These are phyloP conservation scores for Uronychia setigera DNA, from an alignment of 73 alveolate species.

Conservation along the genomic window DNA sequence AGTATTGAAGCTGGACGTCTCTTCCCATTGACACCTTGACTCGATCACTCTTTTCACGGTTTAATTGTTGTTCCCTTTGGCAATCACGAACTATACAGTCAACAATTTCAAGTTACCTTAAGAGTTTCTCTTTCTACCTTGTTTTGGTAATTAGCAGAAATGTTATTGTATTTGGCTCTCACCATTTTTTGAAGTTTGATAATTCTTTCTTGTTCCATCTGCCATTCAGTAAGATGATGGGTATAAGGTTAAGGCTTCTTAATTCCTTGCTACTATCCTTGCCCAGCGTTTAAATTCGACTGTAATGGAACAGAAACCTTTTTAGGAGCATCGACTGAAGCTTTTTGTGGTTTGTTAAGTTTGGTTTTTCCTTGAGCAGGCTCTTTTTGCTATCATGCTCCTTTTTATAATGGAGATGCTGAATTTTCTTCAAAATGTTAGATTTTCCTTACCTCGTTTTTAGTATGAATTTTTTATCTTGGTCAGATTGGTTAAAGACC, in stretches of 20 bases:
- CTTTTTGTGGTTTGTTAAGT: no score
- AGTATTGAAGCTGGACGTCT: slow-evolving; percentile 14
- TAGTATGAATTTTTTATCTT: no score
- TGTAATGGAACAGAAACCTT: no score
- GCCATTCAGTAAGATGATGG: background rate
- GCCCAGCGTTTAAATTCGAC: no score
- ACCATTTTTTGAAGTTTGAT: background rate
- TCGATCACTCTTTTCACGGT: background rate
- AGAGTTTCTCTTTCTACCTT: background rate
- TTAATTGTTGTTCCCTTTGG: background rate
- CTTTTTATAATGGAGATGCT: no score
- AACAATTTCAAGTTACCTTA: background rate
- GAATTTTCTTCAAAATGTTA: no score
- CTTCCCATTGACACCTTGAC: background rate
- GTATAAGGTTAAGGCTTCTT: background rate
- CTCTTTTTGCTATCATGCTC: no score
- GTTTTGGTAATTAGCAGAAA: background rate
- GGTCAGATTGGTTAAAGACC: no score
- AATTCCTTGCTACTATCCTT: background rate
- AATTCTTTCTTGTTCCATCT: background rate
- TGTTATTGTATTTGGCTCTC: background rate
- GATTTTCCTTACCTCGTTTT: background rate
- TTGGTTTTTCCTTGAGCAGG: no score
- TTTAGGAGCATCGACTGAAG: no score
- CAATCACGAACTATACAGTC: background rate